Evolutionary conservation across 345 rosid genomes (phyloP), one percentile per base, ranked within the genome.

Genomic region (Leavenworthia alabamica): DNA sequence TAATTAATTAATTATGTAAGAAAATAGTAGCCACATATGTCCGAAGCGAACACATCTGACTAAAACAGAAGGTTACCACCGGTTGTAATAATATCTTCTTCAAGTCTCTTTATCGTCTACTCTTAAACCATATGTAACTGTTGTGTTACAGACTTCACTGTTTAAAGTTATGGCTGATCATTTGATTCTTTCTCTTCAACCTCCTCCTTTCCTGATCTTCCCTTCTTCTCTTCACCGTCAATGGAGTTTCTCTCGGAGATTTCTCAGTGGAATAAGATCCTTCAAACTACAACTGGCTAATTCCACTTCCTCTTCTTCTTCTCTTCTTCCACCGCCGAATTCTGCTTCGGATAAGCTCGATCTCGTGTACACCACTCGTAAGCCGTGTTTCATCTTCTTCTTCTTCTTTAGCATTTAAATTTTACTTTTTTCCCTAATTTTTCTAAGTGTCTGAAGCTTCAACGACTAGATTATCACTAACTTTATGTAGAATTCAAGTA

Each of bases 351-450:
- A 29, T n/a, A 68, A 79, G 43, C 47, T 71, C 16, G 54, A 62
- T 53, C 69, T 83, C 45, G 17, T 81, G 40, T 83, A 77, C 5
- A 28, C 4, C 31, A 77, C 73, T 19, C 82, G 89, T 83, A 75
- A 56, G 79, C 45, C 10, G 20, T 14, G 16, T 24, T 13, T 42
- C 9, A 22, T 60, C 7, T 23, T 12, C 31, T 19, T 8, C 27
- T 37, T 44, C 7, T 40, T 27, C 50, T 62, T 45, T 4, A 14
- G 28, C 31, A 13, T 67, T 41, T 6, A 31, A 7, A 1, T 2
- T 41, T 31, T 49, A 33, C 17, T 57, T 48, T 20, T 32, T 61
- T 5, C 3, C 32, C n/a, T 13, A 1, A 6, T 1, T 12, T 44
- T 55, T 44, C 11, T 36, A 16, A 16, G 35, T 15, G 19, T 16